Conservation (phyloP, 139 green algal species). For the Closterium sp. region DNA sequence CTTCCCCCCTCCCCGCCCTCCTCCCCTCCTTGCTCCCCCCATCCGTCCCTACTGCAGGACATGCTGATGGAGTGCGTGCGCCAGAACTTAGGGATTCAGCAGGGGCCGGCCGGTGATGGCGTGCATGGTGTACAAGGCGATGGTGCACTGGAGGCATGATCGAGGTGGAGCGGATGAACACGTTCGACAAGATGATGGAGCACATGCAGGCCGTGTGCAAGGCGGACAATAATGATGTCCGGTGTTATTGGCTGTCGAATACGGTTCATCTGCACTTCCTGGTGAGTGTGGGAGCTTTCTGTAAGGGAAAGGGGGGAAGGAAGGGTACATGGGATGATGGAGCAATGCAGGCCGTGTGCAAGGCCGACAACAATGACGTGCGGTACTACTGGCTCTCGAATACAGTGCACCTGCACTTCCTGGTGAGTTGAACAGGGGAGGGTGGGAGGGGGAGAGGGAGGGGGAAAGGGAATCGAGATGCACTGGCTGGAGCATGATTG, state of each 20-base stretch:
- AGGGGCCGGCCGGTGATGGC: neutral
- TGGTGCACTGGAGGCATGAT: constrained; percentile 19
- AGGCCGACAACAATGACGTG: neutral
- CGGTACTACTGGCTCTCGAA: constrained; percentile 3
- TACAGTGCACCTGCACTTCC: neutral
- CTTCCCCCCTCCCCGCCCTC: no score
- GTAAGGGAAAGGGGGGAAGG: neutral
- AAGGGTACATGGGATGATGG: neutral
- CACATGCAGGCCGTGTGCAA: neutral
- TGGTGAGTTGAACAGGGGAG: neutral
- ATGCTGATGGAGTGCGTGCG: neutral
- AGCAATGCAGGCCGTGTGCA: neutral
- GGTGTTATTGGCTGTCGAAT: constrained; percentile 2
- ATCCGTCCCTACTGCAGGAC: neutral
- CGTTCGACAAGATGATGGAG: neutral
- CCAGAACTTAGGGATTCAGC: neutral
- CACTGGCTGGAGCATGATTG: no score
- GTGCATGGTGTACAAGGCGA: constrained; percentile 13
- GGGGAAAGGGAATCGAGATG: no score
- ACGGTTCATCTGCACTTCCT: constrained; percentile 2
- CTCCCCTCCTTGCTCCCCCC: no score
- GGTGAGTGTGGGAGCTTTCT: neutral
- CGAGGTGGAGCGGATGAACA: neutral
- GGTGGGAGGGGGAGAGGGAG: no score
- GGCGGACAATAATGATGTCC: neutral